These are phyloP conservation scores for Symbiodinium pilosum DNA, from an alignment of 73 alveolate genomes.

Conservation along the genomic window DNA sequence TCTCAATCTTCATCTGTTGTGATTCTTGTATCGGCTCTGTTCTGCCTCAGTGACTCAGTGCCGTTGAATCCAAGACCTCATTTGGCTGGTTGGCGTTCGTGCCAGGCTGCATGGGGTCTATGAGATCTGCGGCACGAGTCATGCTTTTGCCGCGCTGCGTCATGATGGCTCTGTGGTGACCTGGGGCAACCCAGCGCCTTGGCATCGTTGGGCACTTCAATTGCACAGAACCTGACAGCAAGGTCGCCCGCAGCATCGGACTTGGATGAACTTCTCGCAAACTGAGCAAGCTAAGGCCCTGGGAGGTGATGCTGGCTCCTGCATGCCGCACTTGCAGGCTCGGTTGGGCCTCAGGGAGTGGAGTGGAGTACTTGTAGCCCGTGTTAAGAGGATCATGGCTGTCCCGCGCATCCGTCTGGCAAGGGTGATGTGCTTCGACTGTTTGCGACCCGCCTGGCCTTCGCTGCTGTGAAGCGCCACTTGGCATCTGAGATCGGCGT, in stretches of 20 bases:
- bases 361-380: no score
- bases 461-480: slow-evolving; percentile 76
- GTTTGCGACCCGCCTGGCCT: slow-evolving; percentile 55
- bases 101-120: slow-evolving; percentile 57
- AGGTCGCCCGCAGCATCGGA: no score
- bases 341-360: no score
- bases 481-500: not conserved
- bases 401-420: no score
- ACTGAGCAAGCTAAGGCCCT: slow-evolving; percentile 46
- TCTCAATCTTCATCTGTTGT: not conserved
- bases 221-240: no score
- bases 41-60: not conserved
- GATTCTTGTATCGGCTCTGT: not conserved
- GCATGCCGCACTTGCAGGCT: not conserved
- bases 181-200: slow-evolving; percentile 82
- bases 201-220: no score
- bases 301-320: slow-evolving; percentile 60
- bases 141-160: slow-evolving; percentile 60
- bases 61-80: no score
- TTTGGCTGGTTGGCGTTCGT: no score
- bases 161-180: slow-evolving; percentile 80
- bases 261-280: no score
- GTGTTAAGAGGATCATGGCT: no score
- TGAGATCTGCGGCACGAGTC: slow-evolving; percentile 60
- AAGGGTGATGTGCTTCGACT: slow-evolving; percentile 48